Evolutionary conservation across 768 basidiomycete genomes (phyloP).

Genomic region (Coprinopsis sp.): DNA sequence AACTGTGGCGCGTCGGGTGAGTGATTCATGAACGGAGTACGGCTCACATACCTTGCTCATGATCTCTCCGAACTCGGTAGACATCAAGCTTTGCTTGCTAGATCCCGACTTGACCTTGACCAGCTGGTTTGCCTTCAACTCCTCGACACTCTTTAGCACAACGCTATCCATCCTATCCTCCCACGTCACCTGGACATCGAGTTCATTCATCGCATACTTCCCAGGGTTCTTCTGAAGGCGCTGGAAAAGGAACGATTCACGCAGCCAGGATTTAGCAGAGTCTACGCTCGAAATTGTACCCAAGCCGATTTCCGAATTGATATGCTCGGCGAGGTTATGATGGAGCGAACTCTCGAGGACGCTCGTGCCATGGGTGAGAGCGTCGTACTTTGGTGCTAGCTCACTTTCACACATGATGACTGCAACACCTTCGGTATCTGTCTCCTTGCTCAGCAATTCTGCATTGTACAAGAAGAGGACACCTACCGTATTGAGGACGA

Average conservation of each 20-base stretch:
- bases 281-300: slow-evolving; percentile 70
- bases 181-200: slow-evolving; percentile 56
- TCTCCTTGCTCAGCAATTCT: background rate
- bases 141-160: slow-evolving; percentile 59
- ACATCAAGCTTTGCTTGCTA: slow-evolving; percentile 40
- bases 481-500: slow-evolving; percentile 81
- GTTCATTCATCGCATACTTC: slow-evolving; percentile 55
- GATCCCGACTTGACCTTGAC: slow-evolving; percentile 37
- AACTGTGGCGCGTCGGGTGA: slow-evolving; percentile 41
- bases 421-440: slow-evolving; percentile 80
- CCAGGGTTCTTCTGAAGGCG: slow-evolving; percentile 80
- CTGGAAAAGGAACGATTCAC: slow-evolving; percentile 80
- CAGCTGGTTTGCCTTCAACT: slow-evolving; percentile 57
- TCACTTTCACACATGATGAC: slow-evolving; percentile 78
- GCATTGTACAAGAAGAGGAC: background rate
- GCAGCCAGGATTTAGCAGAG: slow-evolving; percentile 79
- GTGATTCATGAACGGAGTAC: background rate
- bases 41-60: slow-evolving; percentile 68
- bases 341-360: slow-evolving; percentile 85
- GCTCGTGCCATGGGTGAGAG: slow-evolving; percentile 65
- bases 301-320: slow-evolving; percentile 91
- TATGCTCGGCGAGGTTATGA: slow-evolving; percentile 77
- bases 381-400: slow-evolving; percentile 66
- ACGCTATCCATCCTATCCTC: slow-evolving; percentile 68
- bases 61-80: slow-evolving; percentile 77